phyloP scores from a whole-genome alignment of 2,329 filamentous ascomycete genomes.

The Aureobasidium musti region DNA sequence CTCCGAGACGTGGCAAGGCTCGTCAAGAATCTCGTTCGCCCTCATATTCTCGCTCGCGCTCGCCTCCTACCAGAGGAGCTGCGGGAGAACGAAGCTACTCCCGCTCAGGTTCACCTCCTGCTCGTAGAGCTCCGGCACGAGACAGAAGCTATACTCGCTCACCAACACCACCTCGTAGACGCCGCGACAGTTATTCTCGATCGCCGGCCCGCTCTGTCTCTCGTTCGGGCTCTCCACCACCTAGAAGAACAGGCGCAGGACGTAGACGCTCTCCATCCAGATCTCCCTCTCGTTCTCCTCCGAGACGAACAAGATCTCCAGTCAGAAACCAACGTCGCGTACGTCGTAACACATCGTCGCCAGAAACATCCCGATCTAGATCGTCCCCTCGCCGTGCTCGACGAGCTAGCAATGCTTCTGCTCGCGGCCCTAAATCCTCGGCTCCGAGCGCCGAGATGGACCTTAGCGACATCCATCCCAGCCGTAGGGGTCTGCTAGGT shows the following conservation, averaged over 20 bases:
- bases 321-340: constrained; percentile 18
- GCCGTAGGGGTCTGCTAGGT: constrained; percentile 40
- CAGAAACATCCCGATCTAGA: constrained; percentile 23
- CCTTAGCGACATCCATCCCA: constrained; percentile 42
- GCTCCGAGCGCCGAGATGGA: constrained; percentile 33
- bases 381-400: constrained; percentile 19
- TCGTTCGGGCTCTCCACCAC: constrained; percentile 20
- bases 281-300: constrained; percentile 31
- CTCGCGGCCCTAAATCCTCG: constrained; percentile 7
- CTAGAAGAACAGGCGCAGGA: constrained; percentile 24
- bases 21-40: constrained; percentile 31
- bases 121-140: constrained; percentile 18
- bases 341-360: constrained; percentile 25
- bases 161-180: constrained; percentile 25
- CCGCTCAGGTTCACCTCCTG: constrained; percentile 30
- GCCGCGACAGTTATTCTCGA: constrained; percentile 11
- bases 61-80: constrained; percentile 33
- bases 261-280: constrained; percentile 26
- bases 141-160: constrained; percentile 29
- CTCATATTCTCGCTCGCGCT: constrained; percentile 33
- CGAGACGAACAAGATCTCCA: constrained; percentile 26
- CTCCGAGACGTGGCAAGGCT: constrained; percentile 31
- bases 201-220: not conserved
- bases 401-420: constrained; percentile 19
- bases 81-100: constrained; percentile 34